Base-by-base conservation (phyloP, 768 basidiomycete species). In the Dentipellis sp. region DNA sequence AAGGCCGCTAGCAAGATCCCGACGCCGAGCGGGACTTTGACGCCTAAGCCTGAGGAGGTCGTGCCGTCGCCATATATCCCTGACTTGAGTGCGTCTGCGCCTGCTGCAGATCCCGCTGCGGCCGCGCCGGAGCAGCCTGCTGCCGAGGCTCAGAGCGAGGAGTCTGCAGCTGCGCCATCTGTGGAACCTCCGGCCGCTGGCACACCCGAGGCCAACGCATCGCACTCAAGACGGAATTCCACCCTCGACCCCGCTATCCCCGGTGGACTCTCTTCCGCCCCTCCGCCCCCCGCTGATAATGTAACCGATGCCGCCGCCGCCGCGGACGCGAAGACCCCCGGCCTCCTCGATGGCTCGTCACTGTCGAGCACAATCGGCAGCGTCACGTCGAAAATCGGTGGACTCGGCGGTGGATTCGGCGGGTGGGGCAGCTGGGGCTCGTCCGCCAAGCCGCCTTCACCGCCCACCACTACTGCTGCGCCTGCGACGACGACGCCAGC, bases 1-100 rank as follows among this genome's bases (percentile, higher is more conserved):
- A 62, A 62, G 42, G 48, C 23, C 17, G 36, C 51, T 0, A 62
- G 61, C 53, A 61, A 61, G 53, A 50, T 17, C 12, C 40, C 17
- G 14, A 55, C 52, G 12, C 59, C 59, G 6, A 60, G 49, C 23
- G 61, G 61, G 11, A 2, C 56, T 12, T 17, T 54, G 45, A 62
- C 59, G 4, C 61, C 61, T 34, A 54, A 50, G 49, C 45, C 36
- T 42, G n/a, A 21, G 35, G 56, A 54, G n/a, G 10, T 42, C n/a
- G 42, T 38, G 6, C 45, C 9, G 52, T 45, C 23, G 22, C 22
- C 23, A 1, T 51, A 17, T 11, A 40, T 11, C 46, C 23, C 22
- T 29, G 29, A 22, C 37, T 49, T 29, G 51, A 17, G 55, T 35
- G 22, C n/a, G 10, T 11, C 50, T 48, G 12, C 39, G 10, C 6